Conservation (phyloP, 495 filamentous ascomycete genomes). For the Xylaria longipes region DNA sequence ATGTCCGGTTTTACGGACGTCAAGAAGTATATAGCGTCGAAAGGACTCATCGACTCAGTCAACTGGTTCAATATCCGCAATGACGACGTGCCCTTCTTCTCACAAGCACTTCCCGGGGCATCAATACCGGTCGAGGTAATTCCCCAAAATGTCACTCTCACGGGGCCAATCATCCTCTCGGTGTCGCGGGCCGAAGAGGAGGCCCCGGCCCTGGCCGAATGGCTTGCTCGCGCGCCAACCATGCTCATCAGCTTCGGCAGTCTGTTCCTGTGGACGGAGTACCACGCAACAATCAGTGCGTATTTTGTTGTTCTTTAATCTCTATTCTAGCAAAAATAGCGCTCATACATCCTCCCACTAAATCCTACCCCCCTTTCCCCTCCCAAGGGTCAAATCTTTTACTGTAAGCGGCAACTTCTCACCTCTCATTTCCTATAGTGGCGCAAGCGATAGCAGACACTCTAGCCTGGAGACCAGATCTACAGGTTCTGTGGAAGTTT, state of each 20-base stretch:
- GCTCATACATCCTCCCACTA: not conserved
- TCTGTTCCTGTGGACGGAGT: conserved; percentile 39
- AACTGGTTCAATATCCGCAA: conserved; percentile 11
- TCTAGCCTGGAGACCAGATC: conserved; percentile 41
- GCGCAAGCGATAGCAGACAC: conserved; percentile 44
- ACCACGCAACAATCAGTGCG: conserved; percentile 37
- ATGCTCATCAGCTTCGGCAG: conserved; percentile 60
- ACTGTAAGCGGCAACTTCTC: not conserved
- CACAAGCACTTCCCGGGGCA: conserved; percentile 40
- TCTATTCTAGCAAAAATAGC: not conserved
- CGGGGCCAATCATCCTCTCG: conserved; percentile 49
- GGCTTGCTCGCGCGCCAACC: conserved; percentile 54
- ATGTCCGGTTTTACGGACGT: not conserved
- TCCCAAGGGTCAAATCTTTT: no score
- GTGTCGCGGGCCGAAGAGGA: conserved; percentile 42
- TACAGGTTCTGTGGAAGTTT: conserved; percentile 60
- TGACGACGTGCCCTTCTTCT: conserved; percentile 26
- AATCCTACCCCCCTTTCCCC: no score
- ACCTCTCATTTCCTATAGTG: conserved; percentile 18
- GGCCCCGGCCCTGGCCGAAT: conserved; percentile 51
- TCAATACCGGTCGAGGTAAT: conserved; percentile 46
- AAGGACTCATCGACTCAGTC: conserved; percentile 5
- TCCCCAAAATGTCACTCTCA: conserved; percentile 55
- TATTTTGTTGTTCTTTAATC: not conserved
- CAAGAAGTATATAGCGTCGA: not conserved